These are phyloP conservation scores for Boletus rubroflammeus DNA, from an alignment of 768 basidiomycete species.

Conservation along the genomic window DNA sequence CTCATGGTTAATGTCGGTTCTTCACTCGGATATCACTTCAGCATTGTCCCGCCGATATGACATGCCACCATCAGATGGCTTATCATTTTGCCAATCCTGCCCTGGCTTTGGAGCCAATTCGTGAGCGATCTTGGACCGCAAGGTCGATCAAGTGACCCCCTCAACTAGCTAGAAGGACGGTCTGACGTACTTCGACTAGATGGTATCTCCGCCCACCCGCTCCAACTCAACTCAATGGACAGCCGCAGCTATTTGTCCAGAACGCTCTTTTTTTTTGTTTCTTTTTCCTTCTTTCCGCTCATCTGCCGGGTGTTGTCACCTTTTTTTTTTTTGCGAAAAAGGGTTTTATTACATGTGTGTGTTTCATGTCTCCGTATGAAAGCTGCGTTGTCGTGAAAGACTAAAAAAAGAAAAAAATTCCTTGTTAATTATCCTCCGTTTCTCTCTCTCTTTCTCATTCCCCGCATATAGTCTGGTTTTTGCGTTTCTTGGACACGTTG, in stretches of 20 bases:
- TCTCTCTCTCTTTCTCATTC: not conserved
- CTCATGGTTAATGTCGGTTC: slow-evolving; percentile 18
- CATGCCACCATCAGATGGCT: slow-evolving; percentile 2
- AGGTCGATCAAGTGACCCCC: not conserved
- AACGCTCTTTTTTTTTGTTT: not conserved
- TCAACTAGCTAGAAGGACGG: not conserved
- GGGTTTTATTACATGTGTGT: slow-evolving; percentile 6
- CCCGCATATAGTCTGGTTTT: not conserved
- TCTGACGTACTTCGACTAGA: not conserved
- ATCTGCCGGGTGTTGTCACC: not conserved
- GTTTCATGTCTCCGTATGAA: not conserved
- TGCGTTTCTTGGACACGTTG: not conserved
- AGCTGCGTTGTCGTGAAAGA: not conserved
- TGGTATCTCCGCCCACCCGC: not conserved
- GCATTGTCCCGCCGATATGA: not conserved
- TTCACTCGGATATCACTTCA: not conserved
- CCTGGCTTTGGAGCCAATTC: not conserved
- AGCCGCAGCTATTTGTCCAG: not conserved
- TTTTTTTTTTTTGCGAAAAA: slow-evolving; percentile 3
- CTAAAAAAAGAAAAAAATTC: not conserved
- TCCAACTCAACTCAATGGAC: slow-evolving; percentile 11
- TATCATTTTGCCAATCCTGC: slow-evolving; percentile 8
- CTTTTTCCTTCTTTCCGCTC: not conserved
- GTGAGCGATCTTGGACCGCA: not conserved
- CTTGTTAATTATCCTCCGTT: not conserved